phyloP scores from a whole-genome alignment of 257 asterid genomes.

The Phtheirospermum japonicum region DNA sequence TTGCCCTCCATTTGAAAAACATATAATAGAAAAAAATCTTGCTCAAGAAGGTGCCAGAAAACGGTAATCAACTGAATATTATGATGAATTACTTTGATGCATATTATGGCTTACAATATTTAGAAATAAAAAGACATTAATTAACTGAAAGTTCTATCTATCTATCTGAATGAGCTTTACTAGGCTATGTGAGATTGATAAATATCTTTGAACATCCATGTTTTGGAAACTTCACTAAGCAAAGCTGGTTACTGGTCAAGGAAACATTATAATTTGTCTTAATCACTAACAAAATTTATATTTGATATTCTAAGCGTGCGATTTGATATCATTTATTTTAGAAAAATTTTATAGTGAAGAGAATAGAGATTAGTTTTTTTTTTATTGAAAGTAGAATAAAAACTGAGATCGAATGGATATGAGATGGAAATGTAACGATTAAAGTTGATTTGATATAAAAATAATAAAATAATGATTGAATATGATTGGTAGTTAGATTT shows the following conservation, averaged over 20 bases:
- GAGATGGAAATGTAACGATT: too few species aligned
- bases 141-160: neutral
- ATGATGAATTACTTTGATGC: conserved; percentile 8
- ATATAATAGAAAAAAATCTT: conserved; percentile 61
- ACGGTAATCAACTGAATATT: conserved; percentile 42
- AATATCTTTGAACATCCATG: conserved; percentile 14
- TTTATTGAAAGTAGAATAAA: too few species aligned
- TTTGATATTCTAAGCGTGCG: neutral
- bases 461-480: too few species aligned
- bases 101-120: conserved; percentile 13
- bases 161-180: conserved; percentile 10
- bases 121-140: neutral
- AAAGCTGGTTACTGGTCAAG: conserved; percentile 1
- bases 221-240: conserved; percentile 8
- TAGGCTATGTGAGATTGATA: conserved; percentile 21
- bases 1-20: conserved; percentile 93
- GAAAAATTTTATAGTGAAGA: too few species aligned
- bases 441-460: too few species aligned
- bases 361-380: too few species aligned
- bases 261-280: neutral
- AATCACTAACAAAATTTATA: conserved; percentile 8
- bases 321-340: too few species aligned
- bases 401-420: too few species aligned
- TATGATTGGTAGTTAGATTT: too few species aligned
- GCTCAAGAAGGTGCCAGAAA: conserved; percentile 66